Percentiles rank a stretch among this genome's conserved stretches.
Conservation (phyloP, 1,284 basidiomycete species). For the Phellopilus nigrolimitatus region DNA sequence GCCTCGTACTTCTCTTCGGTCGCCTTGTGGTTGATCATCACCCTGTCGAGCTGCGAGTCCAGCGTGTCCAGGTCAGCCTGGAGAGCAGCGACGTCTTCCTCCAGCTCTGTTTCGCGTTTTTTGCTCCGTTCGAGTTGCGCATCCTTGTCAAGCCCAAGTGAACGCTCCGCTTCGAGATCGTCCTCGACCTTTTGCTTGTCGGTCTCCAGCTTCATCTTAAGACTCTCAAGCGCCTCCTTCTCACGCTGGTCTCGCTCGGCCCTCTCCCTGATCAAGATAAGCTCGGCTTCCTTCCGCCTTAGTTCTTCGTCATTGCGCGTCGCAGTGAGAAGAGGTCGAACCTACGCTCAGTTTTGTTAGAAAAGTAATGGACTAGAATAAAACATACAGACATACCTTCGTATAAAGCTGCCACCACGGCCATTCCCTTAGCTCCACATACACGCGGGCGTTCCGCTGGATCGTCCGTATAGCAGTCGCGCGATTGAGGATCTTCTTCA, state of each 20-base stretch:
- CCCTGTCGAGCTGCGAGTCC: slow-evolving; percentile 83
- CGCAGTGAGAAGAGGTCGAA: slow-evolving; percentile 89
- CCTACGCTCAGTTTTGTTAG: slow-evolving; percentile 36
- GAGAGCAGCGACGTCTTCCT: slow-evolving; percentile 79
- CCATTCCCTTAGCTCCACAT: slow-evolving; percentile 88
- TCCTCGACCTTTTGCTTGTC: slow-evolving; percentile 83
- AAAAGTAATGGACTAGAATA: slow-evolving; percentile 4
- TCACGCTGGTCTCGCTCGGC: slow-evolving; percentile 84
- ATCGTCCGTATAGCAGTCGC: slow-evolving; percentile 90
- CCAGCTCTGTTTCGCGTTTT: slow-evolving; percentile 77
- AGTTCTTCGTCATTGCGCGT: slow-evolving; percentile 93
- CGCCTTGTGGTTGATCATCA: slow-evolving; percentile 70
- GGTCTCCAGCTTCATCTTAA: slow-evolving; percentile 75
- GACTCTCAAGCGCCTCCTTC: slow-evolving; percentile 68
- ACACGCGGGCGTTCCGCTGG: slow-evolving; percentile 90
- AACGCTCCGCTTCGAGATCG: slow-evolving; percentile 78
- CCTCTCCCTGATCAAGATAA: slow-evolving; percentile 76
- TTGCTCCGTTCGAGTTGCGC: slow-evolving; percentile 82
- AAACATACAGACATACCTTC: slow-evolving; percentile 46
- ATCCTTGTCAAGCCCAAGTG: slow-evolving; percentile 81
- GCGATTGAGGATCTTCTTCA: slow-evolving; percentile 93
- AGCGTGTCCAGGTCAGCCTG: slow-evolving; percentile 83
- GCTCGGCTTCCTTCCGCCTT: slow-evolving; percentile 82
- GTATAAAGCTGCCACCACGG: slow-evolving; percentile 99
- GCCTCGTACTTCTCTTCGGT: slow-evolving; percentile 73